A percentile compares a stretch with the other conserved stretches of the same genome.
phyloP scores from a whole-genome alignment of 2,329 filamentous ascomycete genomes.

The Sporothrix brasiliensis region DNA sequence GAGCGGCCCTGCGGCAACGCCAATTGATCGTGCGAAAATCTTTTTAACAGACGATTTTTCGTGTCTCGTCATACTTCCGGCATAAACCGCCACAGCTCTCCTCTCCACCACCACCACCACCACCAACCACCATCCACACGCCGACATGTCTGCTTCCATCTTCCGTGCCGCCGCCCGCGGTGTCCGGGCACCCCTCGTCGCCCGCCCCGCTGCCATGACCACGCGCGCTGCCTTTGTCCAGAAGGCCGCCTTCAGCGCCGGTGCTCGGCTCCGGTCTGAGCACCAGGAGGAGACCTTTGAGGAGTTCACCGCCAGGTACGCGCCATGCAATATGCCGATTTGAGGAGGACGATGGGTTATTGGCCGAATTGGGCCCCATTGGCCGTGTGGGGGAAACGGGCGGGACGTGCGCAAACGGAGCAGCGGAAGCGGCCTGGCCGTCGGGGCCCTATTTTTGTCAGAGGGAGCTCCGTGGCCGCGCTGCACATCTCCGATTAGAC shows the following conservation, averaged over 20 bases:
- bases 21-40: slow-evolving; percentile 27
- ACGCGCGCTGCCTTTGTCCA: slow-evolving; percentile 57
- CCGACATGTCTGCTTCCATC: slow-evolving; percentile 59
- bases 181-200: slow-evolving; percentile 61
- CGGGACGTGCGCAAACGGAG: slow-evolving; percentile 15
- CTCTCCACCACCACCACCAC: slow-evolving; percentile 25
- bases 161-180: slow-evolving; percentile 72
- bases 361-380: not conserved
- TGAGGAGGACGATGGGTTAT: not conserved
- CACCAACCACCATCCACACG: not conserved
- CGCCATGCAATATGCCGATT: slow-evolving; percentile 36
- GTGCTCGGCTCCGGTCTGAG: slow-evolving; percentile 56
- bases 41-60: slow-evolving; percentile 31
- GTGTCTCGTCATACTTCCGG: slow-evolving; percentile 26
- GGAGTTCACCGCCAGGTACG: slow-evolving; percentile 96
- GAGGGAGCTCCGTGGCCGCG: not conserved
- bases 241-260: slow-evolving; percentile 66
- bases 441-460: not conserved
- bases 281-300: slow-evolving; percentile 97
- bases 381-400: not conserved
- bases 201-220: slow-evolving; percentile 54
- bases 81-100: slow-evolving; percentile 15
- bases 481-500: not conserved
- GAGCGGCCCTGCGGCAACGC: slow-evolving; percentile 22
- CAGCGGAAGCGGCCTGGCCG: slow-evolving; percentile 3